These are phyloP conservation scores for Suillus subaureus DNA, from an alignment of 768 basidiomycete genomes.

Conservation along the genomic window DNA sequence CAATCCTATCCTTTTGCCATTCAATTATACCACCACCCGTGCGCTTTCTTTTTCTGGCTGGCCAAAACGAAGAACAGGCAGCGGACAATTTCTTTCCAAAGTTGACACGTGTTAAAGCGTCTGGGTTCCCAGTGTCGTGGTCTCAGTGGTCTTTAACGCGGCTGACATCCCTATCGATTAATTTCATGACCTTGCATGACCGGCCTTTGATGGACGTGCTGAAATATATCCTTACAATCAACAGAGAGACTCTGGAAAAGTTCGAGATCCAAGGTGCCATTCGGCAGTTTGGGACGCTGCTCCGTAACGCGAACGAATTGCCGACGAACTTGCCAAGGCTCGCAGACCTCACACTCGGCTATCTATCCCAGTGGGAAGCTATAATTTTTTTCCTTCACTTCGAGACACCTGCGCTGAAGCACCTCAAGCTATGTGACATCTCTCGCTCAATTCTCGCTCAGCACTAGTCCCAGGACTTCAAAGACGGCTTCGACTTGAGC, in stretches of 20 bases:
- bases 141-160: conserved; percentile 8
- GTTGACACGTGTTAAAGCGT: conserved; percentile 2
- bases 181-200: conserved; percentile 1
- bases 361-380: conserved; percentile 10
- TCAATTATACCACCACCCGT: too few species aligned
- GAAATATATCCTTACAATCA: background rate
- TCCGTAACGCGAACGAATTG: background rate
- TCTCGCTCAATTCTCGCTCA: background rate
- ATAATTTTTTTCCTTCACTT: background rate
- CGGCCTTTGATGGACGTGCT: conserved; percentile 6
- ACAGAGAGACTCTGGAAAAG: conserved; percentile 7
- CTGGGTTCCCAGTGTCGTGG: conserved; percentile 5
- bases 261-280: conserved; percentile 12
- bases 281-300: background rate
- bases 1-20: background rate
- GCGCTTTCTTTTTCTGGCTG: background rate
- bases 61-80: too few species aligned
- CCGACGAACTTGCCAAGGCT: conserved; percentile 11
- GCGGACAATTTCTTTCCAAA: background rate
- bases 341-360: conserved; percentile 8
- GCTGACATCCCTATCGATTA: conserved; percentile 14
- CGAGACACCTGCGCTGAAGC: conserved; percentile 9
- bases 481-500: background rate
- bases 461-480: background rate
- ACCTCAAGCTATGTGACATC: conserved; percentile 10